phyloP scores from a whole-genome alignment of 345 rosid species.

The Pistacia vera region DNA sequence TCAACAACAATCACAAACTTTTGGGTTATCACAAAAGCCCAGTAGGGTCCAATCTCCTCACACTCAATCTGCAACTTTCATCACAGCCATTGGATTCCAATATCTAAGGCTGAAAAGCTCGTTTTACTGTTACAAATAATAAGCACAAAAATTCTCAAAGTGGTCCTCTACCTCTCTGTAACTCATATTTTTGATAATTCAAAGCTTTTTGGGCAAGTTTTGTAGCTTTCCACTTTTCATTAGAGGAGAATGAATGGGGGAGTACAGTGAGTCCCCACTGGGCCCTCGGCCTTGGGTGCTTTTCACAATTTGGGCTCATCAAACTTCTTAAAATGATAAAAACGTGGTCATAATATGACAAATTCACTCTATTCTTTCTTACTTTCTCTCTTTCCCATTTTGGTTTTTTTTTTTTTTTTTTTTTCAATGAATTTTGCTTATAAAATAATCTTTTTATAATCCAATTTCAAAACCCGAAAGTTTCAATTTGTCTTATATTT shows the following conservation, averaged over 20 bases:
- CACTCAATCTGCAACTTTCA: not conserved
- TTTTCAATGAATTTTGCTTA: not conserved
- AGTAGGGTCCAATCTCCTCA: not conserved
- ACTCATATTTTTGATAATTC: too few species aligned
- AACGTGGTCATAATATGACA: not conserved
- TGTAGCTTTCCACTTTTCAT: too few species aligned
- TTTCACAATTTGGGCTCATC: not conserved
- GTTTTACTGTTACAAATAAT: too few species aligned
- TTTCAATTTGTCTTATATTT: too few species aligned
- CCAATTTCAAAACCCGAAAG: too few species aligned
- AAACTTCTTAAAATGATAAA: not conserved
- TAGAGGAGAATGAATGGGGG: too few species aligned
- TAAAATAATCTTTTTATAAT: too few species aligned
- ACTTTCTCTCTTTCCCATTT: not conserved
- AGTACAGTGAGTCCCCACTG: not conserved
- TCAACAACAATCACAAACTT: not conserved
- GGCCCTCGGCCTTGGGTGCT: not conserved
- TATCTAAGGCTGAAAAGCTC: constrained; percentile 27
- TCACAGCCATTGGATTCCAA: constrained; percentile 23
- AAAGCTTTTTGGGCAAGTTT: constrained; percentile 5
- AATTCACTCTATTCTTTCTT: too few species aligned
- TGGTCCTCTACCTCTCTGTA: not conserved
- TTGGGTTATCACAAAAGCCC: not conserved
- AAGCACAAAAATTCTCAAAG: not conserved
- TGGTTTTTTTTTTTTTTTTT: not conserved